These are phyloP conservation scores for Incumbomyces lentus DNA, from an alignment of 2,329 filamentous ascomycete species.

Conservation along the genomic window DNA sequence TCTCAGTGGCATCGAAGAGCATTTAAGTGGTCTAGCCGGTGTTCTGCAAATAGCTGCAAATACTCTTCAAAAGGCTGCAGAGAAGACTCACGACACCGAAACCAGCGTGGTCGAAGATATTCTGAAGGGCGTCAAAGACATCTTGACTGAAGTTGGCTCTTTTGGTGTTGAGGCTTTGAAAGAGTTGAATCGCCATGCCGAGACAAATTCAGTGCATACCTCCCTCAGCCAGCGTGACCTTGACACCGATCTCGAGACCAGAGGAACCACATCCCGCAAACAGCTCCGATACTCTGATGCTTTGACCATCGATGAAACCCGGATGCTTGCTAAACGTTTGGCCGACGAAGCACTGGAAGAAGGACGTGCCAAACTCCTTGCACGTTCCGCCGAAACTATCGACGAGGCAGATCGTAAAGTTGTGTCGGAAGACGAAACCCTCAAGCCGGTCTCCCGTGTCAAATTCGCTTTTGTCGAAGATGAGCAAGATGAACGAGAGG, in stretches of 20 bases:
- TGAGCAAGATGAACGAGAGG: not conserved
- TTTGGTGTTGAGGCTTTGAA: conserved; percentile 14
- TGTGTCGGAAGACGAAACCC: not conserved
- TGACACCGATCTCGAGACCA: too few species aligned
- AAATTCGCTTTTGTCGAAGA: conserved; percentile 6
- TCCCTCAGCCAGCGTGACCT: too few species aligned
- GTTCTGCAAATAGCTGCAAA: conserved; percentile 29
- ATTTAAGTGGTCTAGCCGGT: conserved; percentile 28
- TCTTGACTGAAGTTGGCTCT: conserved; percentile 32
- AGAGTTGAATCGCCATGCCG: not conserved
- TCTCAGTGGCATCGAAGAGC: conserved; percentile 27
- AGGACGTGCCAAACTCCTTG: not conserved
- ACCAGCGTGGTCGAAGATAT: conserved; percentile 28
- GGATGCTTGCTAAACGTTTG: not conserved
- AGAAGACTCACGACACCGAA: conserved; percentile 28
- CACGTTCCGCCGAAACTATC: not conserved
- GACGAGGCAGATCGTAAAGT: not conserved
- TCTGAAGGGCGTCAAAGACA: conserved; percentile 28
- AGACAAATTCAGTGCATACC: not conserved
- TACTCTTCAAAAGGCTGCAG: conserved; percentile 27
- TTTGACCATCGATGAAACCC: not conserved
- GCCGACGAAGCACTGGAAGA: not conserved
- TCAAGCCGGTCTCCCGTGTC: not conserved
- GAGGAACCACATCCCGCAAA: too few species aligned
- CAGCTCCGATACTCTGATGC: not conserved